Base-by-base conservation (phyloP, 2,329 filamentous ascomycete species). In the Trichophyton schoenleinii region DNA sequence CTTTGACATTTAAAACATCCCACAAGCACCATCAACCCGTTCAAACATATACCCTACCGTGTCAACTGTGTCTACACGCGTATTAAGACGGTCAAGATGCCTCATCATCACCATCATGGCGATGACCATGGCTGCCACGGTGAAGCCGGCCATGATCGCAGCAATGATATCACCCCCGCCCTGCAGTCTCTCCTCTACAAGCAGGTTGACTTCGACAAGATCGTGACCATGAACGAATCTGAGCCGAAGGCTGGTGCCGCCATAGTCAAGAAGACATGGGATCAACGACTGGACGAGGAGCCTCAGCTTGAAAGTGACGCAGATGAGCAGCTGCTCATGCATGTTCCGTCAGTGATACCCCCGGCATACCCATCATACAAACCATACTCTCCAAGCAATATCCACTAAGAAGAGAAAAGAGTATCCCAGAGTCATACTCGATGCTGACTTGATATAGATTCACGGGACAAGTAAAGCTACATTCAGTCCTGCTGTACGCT, bases 321-420 rank as follows among this genome's bases (percentile, higher is more conserved):
- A 0, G 94, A 97, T 72, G 91, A 96, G 78, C 91, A 99, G 77
- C 75, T 99, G n/a, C 78, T 99, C 61, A 89, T 99, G 81, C 86
- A 87, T 65, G 82, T 97, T 42, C 94, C 94, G 88, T 95, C 77
- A 67, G 88, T 80, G 28, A 25, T 20, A 38, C 60, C 60, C 22
- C 28, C 6, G 6, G 28, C 41, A 58, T 58, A 58, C 55, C 55
- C 55, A 13, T 34, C 25, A 4, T 8, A 38, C 34, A 15, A 57
- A 7, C 18, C 20, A 4, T 20, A 34, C 25, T 13, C 2, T 44
- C 15, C 13, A 36, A 8, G 3, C n/a, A 18, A 18, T 55, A 18
- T 52, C 34, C 11, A 13, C 11, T 38, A 38, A 13, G 9, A 9
- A 31, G 28, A 31, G 3, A 22, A 22, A 22, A 38, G 3, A 38